Conservation (phyloP, 805 yeast species). For the Huiozyma naganishii region DNA sequence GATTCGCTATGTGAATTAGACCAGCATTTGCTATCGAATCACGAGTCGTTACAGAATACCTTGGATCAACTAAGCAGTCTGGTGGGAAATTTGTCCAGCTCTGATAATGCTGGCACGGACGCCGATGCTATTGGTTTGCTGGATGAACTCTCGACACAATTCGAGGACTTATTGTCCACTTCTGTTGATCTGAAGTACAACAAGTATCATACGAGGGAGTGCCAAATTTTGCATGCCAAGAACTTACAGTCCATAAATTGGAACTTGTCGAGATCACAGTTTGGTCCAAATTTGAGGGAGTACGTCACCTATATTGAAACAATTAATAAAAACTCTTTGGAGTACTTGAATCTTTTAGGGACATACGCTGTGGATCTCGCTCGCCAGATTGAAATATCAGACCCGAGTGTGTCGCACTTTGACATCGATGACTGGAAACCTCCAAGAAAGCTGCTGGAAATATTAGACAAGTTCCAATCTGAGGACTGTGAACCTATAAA, state of each 20-base stretch:
- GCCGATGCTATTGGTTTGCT: slow-evolving; percentile 12
- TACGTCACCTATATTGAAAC: slow-evolving; percentile 12
- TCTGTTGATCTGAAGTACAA: slow-evolving; percentile 13
- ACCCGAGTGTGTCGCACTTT: slow-evolving; percentile 11
- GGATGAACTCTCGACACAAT: slow-evolving; percentile 7
- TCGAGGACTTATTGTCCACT: slow-evolving; percentile 6
- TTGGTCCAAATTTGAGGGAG: slow-evolving; percentile 7
- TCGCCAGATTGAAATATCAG: slow-evolving; percentile 15
- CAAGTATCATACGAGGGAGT: slow-evolving; percentile 15
- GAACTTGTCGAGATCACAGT: neutral
- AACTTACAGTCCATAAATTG: slow-evolving; percentile 3
- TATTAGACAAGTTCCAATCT: slow-evolving; percentile 13
- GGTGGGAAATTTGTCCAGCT: neutral
- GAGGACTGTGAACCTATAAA: slow-evolving; percentile 7
- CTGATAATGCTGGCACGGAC: slow-evolving; percentile 6
- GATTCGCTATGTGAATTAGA: slow-evolving; percentile 21
- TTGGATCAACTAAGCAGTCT: slow-evolving; percentile 8
- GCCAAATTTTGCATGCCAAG: slow-evolving; percentile 5
- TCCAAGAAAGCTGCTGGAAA: slow-evolving; percentile 10
- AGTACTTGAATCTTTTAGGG: slow-evolving; percentile 18
- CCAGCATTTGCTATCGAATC: slow-evolving; percentile 13
- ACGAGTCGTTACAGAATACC: slow-evolving; percentile 9
- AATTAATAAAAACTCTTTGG: slow-evolving; percentile 12
- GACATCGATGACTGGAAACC: slow-evolving; percentile 18
- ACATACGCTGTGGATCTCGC: slow-evolving; percentile 21